Evolutionary conservation across 495 filamentous ascomycete genomes (phyloP), one percentile per base, ranked within the genome.

Genomic region (Podospora tetraspora): DNA sequence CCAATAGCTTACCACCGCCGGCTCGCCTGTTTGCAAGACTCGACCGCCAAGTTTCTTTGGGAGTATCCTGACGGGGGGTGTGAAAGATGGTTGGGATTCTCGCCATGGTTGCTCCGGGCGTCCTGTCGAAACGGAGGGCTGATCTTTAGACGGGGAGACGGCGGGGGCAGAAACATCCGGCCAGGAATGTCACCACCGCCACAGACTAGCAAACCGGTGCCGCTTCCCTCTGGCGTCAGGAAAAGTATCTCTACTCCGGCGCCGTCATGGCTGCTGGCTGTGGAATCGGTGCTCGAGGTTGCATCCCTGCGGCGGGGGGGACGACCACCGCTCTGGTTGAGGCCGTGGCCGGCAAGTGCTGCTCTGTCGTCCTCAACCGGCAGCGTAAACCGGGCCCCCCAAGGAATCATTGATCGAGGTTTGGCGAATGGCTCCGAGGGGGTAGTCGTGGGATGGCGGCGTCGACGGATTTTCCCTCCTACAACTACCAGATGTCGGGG

Each of bases 391-490:
- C 61, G 61, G 61, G 23, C 61, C 22, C 22, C 61, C 61, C 27
- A 62, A 25, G 16, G n/a, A 19, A 52, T 52, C 29, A 12, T 32
- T 29, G 29, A 62, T 62, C 19, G 23, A 22, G 27, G 1, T 29
- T 62, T 62, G 32, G 61, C 61, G 61, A 29, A 32, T 9, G 61
- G 25, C n/a, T 9, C 21, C 13, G 64, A 22, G 60, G 66, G 67
- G 25, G 69, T 59, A 66, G 63, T 68, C 59, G 66, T 58, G 62
- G 59, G 32, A 58, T 62, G 25, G 56, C 63, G 27, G 65, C 59
- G 11, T 23, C 13, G 56, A 68, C 65, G 13, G 62, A 70, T 24
- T 66, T 73, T 73, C 66, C 71, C 66, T 71, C 71, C 24, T 73
- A 68, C 69, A 73, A 62, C 73, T 37, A 63, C 22, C 56, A 21